Percentiles rank a stretch among this genome's conserved stretches.
These are phyloP conservation scores for Leccinum aurantiacum DNA, from an alignment of 768 basidiomycete genomes.

Conservation along the genomic window DNA sequence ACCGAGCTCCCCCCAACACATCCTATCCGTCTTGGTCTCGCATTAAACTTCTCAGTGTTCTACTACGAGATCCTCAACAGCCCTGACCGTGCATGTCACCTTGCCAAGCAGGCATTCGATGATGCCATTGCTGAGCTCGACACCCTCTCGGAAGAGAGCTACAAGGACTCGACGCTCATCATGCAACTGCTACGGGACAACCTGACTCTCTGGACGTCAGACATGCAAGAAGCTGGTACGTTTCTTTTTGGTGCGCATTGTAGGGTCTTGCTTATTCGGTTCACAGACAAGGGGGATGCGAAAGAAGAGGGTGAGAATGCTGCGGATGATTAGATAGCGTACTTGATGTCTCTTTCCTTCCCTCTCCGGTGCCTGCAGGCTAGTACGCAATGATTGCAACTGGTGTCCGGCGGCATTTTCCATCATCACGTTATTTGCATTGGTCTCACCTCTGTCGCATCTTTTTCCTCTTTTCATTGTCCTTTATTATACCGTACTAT, in stretches of 20 bases:
- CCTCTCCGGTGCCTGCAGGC: constrained; percentile 21
- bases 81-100: constrained; percentile 97
- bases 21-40: constrained; percentile 97
- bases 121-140: constrained; percentile 99
- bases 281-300: constrained; percentile 65
- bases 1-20: constrained; percentile 95
- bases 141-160: constrained; percentile 97
- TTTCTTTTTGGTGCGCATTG: constrained; percentile 28
- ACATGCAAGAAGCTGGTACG: constrained; percentile 91
- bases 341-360: constrained; percentile 9
- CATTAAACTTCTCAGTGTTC: constrained; percentile 99
- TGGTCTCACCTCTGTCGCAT: constrained; percentile 33
- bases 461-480: constrained; percentile 28
- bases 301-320: constrained; percentile 70
- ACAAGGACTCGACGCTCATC: constrained; percentile 98
- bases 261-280: constrained; percentile 11
- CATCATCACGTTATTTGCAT: constrained; percentile 32
- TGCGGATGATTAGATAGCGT: constrained; percentile 58
- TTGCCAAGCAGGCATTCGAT: constrained; percentile 98
- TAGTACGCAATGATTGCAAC: constrained; percentile 12
- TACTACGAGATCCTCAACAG: constrained; percentile 99
- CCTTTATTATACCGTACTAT: constrained; percentile 38
- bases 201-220: constrained; percentile 96
- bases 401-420: constrained; percentile 17
- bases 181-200: constrained; percentile 97